Conservation (phyloP, 371 early-diverging fungal genomes). For the Saksenaea oblongispora region DNA sequence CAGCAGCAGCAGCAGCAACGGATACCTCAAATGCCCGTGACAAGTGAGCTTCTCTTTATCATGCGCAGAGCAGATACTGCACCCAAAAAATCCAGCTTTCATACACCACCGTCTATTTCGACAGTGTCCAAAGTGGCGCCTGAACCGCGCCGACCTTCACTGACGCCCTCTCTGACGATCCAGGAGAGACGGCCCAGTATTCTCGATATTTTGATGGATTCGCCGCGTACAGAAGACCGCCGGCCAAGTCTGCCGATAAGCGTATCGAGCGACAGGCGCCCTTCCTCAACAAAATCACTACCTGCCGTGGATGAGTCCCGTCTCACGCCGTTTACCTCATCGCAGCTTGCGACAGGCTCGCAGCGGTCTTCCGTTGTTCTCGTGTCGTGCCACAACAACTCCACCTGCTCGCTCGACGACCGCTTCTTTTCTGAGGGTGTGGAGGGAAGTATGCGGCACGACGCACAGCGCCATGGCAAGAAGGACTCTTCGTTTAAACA, state of each 20-base stretch:
- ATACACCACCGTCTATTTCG: neutral
- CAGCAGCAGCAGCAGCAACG: constrained; percentile 4
- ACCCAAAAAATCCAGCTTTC: neutral
- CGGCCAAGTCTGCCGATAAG: neutral
- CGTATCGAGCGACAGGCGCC: neutral
- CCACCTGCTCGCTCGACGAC: neutral
- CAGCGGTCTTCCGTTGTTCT: neutral
- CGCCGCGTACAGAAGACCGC: constrained; percentile 1
- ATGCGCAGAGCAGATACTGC: neutral
- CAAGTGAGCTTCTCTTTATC: constrained; percentile 11
- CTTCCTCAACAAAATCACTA: neutral
- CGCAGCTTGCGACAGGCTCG: neutral
- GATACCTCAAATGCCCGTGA: neutral
- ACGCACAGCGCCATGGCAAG: neutral
- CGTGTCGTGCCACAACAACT: neutral
- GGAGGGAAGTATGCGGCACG: neutral
- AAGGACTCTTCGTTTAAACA: neutral
- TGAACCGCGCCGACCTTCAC: neutral
- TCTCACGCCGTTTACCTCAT: neutral
- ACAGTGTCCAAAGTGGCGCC: neutral
- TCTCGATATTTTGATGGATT: constrained; percentile 17
- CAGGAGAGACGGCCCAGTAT: constrained; percentile 15
- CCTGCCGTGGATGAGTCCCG: neutral
- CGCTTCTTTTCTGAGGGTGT: neutral
- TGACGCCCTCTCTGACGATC: neutral